Percentiles rank a stretch among this genome's conserved stretches.
phyloP scores from a whole-genome alignment of 352 stramenopile genomes.

The Phytophthora pistaciae region DNA sequence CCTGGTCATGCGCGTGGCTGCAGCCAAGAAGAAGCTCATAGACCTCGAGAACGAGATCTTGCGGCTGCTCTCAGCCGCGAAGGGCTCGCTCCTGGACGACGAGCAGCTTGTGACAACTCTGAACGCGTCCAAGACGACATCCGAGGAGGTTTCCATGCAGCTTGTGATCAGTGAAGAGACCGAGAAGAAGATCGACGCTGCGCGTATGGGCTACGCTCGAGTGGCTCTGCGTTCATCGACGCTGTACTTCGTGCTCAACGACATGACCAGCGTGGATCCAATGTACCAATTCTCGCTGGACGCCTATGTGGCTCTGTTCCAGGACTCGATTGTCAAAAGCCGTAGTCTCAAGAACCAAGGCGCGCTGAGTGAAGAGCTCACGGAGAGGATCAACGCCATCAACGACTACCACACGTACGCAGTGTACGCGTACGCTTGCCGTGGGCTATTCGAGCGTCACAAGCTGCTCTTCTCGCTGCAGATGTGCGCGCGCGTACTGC shows the following conservation, averaged over 20 bases:
- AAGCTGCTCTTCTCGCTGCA: slow-evolving; percentile 97
- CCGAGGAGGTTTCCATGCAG: slow-evolving; percentile 94
- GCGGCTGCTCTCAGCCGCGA: slow-evolving; percentile 90
- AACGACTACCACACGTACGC: slow-evolving; percentile 97
- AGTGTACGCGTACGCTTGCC: slow-evolving; percentile 96
- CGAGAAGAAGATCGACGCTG: slow-evolving; percentile 95
- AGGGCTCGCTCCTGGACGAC: slow-evolving; percentile 95
- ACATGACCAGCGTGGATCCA: slow-evolving; percentile 95
- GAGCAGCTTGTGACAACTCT: slow-evolving; percentile 95
- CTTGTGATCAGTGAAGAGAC: slow-evolving; percentile 95
- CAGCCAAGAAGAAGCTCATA: slow-evolving; percentile 95
- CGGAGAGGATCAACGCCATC: slow-evolving; percentile 92
- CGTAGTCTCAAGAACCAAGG: slow-evolving; percentile 84
- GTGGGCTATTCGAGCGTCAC: slow-evolving; percentile 96
- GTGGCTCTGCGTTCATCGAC: slow-evolving; percentile 95
- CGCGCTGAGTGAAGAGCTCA: slow-evolving; percentile 85
- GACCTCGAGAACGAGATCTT: slow-evolving; percentile 97
- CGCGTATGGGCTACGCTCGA: slow-evolving; percentile 93
- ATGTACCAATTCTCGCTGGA: slow-evolving; percentile 99
- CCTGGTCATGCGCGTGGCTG: slow-evolving; percentile 90
- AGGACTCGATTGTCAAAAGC: slow-evolving; percentile 92
- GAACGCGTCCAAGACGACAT: slow-evolving; percentile 95
- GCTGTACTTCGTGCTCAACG: slow-evolving; percentile 97
- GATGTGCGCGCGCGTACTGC: slow-evolving; percentile 93
- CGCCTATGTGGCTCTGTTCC: slow-evolving; percentile 95